Evolutionary conservation across 1,284 basidiomycete species (phyloP).

Genomic region (Heterobasidion irregulare): DNA sequence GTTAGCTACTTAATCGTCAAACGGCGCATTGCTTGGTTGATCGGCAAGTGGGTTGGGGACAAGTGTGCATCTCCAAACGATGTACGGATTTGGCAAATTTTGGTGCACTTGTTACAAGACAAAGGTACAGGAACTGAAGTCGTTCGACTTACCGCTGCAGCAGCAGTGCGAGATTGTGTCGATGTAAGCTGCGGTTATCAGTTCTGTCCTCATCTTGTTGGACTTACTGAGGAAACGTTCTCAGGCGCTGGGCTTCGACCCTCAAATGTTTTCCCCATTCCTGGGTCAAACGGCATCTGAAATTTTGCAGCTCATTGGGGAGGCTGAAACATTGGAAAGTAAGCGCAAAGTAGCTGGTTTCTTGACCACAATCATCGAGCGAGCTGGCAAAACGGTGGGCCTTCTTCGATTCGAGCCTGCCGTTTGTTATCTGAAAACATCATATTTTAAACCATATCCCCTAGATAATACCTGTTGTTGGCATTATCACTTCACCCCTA

Average conservation of each 20-base stretch:
- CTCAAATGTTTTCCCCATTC: slow-evolving; percentile 50
- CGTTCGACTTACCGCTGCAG: slow-evolving; percentile 75
- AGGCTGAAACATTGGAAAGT: slow-evolving; percentile 71
- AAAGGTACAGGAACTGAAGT: slow-evolving; percentile 67
- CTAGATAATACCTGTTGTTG: slow-evolving; percentile 65
- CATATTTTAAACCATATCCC: background rate
- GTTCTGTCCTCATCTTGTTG: background rate
- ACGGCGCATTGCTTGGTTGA: slow-evolving; percentile 82
- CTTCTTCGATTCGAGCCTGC: background rate
- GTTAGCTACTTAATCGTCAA: slow-evolving; percentile 80
- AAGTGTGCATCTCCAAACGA: slow-evolving; percentile 55
- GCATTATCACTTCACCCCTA: slow-evolving; percentile 59
- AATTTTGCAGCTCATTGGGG: slow-evolving; percentile 61
- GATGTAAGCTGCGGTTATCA: slow-evolving; percentile 46
- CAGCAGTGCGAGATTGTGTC: slow-evolving; percentile 70
- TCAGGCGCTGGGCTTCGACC: slow-evolving; percentile 54
- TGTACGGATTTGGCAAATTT: slow-evolving; percentile 68
- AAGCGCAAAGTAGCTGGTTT: slow-evolving; percentile 68
- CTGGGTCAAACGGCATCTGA: slow-evolving; percentile 50
- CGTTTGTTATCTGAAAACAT: background rate
- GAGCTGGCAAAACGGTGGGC: slow-evolving; percentile 51
- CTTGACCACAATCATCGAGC: slow-evolving; percentile 69
- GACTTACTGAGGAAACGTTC: background rate
- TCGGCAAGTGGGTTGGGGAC: slow-evolving; percentile 78
- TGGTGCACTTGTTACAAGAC: slow-evolving; percentile 67